Evolutionary conservation across 1,284 basidiomycete genomes (phyloP).

Genomic region (Trichosporon ovoides): DNA sequence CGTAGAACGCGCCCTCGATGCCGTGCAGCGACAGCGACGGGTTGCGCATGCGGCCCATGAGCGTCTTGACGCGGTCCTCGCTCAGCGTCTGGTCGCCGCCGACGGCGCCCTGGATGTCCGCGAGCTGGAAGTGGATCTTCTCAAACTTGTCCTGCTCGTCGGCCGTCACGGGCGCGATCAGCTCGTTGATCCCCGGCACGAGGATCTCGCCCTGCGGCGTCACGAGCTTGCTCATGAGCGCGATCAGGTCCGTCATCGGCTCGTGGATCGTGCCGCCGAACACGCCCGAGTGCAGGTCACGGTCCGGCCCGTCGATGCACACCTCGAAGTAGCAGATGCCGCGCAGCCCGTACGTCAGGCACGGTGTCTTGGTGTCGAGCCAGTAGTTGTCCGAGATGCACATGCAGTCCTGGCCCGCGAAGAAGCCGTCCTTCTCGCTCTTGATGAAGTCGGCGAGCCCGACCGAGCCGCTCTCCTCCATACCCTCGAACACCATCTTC

Average conservation of each 20-base stretch:
- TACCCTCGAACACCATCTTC: conserved; percentile 92
- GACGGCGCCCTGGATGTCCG: conserved; percentile 72
- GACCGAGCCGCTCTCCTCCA: conserved; percentile 95
- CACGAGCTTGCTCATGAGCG: conserved; percentile 69
- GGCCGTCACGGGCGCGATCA: conserved; percentile 69
- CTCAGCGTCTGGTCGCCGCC: conserved; percentile 73
- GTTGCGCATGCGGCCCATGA: conserved; percentile 52
- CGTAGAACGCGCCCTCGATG: conserved; percentile 92
- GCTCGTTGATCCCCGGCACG: conserved; percentile 84
- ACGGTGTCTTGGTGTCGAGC: conserved; percentile 51
- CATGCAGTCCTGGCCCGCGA: conserved; percentile 85
- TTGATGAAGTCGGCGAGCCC: conserved; percentile 87
- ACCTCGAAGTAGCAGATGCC: conserved; percentile 88
- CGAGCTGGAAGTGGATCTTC: conserved; percentile 62
- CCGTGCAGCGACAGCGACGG: conserved; percentile 91
- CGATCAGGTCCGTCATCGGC: conserved; percentile 61
- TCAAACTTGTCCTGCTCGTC: conserved; percentile 72
- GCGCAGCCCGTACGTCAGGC: conserved; percentile 57
- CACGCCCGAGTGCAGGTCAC: conserved; percentile 87
- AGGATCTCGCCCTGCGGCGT: conserved; percentile 76
- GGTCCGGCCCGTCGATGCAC: conserved; percentile 72
- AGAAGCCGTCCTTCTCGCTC: conserved; percentile 75
- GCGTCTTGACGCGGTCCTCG: conserved; percentile 70
- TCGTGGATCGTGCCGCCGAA: conserved; percentile 86
- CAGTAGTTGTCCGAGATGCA: conserved; percentile 67